These are phyloP conservation scores for Neopestalotiopsis sp. DNA, from an alignment of 2,329 filamentous ascomycete genomes.

Conservation along the genomic window DNA sequence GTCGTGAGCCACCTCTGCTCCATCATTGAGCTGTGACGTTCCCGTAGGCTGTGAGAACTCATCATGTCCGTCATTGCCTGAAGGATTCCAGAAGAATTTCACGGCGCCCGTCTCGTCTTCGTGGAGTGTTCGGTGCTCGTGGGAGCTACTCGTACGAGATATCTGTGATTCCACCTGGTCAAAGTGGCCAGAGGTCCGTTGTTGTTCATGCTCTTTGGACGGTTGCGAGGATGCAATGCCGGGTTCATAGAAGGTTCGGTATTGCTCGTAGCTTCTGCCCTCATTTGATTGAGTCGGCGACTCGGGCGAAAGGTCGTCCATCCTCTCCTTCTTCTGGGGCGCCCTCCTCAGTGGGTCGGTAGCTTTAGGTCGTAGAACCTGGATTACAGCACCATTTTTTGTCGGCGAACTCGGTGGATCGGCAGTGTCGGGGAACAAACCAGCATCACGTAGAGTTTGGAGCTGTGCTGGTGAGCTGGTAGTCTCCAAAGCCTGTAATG, in stretches of 20 bases:
- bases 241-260: slow-evolving; percentile 32
- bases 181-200: slow-evolving; percentile 18
- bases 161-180: slow-evolving; percentile 25
- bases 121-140: slow-evolving; percentile 42
- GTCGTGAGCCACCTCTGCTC: neutral
- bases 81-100: slow-evolving; percentile 22
- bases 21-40: neutral
- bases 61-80: neutral
- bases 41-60: neutral
- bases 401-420: slow-evolving; percentile 21
- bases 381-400: slow-evolving; percentile 26
- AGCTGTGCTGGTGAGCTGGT: slow-evolving; percentile 12
- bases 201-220: slow-evolving; percentile 34
- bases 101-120: slow-evolving; percentile 55
- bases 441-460: neutral
- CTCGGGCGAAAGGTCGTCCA: slow-evolving; percentile 48
- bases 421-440: slow-evolving; percentile 1
- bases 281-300: slow-evolving; percentile 63
- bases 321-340: slow-evolving; percentile 48
- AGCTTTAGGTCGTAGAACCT: slow-evolving; percentile 14
- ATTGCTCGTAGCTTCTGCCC: slow-evolving; percentile 59
- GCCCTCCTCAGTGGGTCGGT: slow-evolving; percentile 22
- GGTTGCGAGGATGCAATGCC: slow-evolving; percentile 23
- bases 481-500: neutral
- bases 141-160: slow-evolving; percentile 30